Base-by-base conservation (phyloP, 805 yeast genomes). In the Yamadazyma kitorensis region DNA sequence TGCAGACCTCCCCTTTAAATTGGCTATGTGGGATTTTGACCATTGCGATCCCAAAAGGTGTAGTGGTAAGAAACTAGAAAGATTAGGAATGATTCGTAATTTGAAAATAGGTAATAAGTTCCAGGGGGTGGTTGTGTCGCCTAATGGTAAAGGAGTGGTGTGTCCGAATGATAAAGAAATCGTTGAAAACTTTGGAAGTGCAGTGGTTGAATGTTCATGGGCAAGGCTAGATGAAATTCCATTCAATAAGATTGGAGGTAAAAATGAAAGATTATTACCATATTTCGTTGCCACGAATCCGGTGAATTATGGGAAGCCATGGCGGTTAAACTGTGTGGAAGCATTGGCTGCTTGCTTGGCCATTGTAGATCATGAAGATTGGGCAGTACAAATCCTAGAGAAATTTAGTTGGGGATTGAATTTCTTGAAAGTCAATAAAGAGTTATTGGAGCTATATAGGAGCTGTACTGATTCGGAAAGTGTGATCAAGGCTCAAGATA, bases 21-120 rank as follows among this genome's bases (percentile, higher is more conserved):
- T 89, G 43, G 97, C 96, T 12, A 91, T 91, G 98, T 91, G 98
- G 96, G 98, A 93, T 57, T 93, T 93, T 54, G 96, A 89, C 46
- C 98, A 93, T 55, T 93, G 98, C 64, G 98, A 93, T 61, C 98
- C 98, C 1, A 93, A 93, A 54, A 73, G 97, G 54, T 93, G 98
- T 56, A 82, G 94, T 45, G 98, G 98, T 13, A 93, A 93, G 64
- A 89, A 88, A 55, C 68, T 93, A 19, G 96, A 87, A 51, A 70
- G 98, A 36, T 59, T 91, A 14, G 98, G 98, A 1, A 61, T 87
- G 14, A 89, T 93, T 32, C 77, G 78, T 41, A 76, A 77, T 34
- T 55, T 93, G 41, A 66, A 94, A 40, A 77, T 93, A n/a, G 98
- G 98, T 0, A 96, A 89, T 55, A 91, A 88, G 59, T 91, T 86